Conservation (phyloP, 1,284 basidiomycete genomes). For the Calocybe gambosa region DNA sequence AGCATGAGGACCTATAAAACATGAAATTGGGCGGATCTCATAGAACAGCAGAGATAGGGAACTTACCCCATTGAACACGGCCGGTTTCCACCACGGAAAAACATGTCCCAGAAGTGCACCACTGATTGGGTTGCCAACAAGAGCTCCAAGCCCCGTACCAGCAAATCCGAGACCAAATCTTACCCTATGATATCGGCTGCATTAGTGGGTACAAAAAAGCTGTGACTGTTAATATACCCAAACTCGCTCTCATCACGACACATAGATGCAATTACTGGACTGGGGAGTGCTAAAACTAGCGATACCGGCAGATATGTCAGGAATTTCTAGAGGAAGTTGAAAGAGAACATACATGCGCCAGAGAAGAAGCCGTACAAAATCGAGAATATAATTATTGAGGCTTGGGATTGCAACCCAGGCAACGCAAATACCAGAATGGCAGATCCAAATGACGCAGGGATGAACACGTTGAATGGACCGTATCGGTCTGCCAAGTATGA, state of each 20-base stretch:
- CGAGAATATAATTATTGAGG: conserved; percentile 27
- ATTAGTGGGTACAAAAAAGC: no score
- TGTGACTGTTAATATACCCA: no score
- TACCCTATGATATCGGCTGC: no score
- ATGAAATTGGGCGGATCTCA: no score
- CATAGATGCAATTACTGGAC: conserved; percentile 5
- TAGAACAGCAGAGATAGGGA: no score
- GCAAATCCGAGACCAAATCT: conserved; percentile 17
- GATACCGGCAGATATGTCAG: no score
- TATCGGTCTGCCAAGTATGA: conserved; percentile 19
- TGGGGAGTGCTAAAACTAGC: conserved; percentile 8
- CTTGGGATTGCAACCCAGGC: conserved; percentile 24
- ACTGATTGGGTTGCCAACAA: conserved; percentile 17
- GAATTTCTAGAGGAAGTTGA: no score
- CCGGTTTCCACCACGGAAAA: conserved; percentile 14
- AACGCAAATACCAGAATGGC: conserved; percentile 27
- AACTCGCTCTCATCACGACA: conserved; percentile 11
- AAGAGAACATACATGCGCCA: conserved; percentile 28
- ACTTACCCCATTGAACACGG: conserved; percentile 17
- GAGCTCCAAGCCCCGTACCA: conserved; percentile 11
- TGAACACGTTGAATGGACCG: conserved; percentile 26
- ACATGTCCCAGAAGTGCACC: conserved; percentile 15
- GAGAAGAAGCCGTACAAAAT: conserved; percentile 36
- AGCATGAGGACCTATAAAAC: no score
- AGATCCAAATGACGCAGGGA: conserved; percentile 18